These are phyloP conservation scores for Carex scoparia DNA, from an alignment of 176 grass and related monocot species.

Conservation along the genomic window DNA sequence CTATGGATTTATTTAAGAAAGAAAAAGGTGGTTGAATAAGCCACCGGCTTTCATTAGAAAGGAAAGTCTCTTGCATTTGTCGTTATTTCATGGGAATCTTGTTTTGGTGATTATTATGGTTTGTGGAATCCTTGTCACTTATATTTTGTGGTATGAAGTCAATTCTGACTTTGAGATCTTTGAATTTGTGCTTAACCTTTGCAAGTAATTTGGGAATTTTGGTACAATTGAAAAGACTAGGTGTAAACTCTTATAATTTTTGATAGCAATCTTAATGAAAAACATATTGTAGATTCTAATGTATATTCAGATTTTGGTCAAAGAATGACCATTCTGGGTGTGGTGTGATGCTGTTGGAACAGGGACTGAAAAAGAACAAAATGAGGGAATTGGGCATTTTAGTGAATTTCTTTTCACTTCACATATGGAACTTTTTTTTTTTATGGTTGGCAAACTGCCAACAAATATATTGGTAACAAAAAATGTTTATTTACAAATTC, in stretches of 20 bases:
- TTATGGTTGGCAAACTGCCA: no score
- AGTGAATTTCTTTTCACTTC: neutral
- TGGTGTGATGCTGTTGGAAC: neutral
- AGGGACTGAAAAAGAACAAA: neutral
- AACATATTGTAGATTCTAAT: neutral
- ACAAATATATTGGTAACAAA: no score
- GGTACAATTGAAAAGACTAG: neutral
- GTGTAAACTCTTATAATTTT: neutral
- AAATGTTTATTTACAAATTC: neutral
- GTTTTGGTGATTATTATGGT: neutral
- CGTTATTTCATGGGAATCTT: neutral
- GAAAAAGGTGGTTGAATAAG: neutral
- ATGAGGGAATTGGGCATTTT: neutral
- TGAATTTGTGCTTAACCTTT: neutral
- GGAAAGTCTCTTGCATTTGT: neutral
- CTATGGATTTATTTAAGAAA: neutral
- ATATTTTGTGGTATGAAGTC: neutral
- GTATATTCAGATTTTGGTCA: neutral
- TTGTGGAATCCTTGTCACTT: neutral
- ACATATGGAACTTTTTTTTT: neutral
- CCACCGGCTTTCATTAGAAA: neutral
- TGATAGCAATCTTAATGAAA: neutral
- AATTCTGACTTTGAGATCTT: neutral
- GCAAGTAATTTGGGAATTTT: neutral
- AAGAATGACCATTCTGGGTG: neutral